Percentiles rank a stretch among this genome's conserved stretches.
Evolutionary conservation across 169 alveolate genomes (phyloP).

Genomic region (Plasmodium inui): DNA sequence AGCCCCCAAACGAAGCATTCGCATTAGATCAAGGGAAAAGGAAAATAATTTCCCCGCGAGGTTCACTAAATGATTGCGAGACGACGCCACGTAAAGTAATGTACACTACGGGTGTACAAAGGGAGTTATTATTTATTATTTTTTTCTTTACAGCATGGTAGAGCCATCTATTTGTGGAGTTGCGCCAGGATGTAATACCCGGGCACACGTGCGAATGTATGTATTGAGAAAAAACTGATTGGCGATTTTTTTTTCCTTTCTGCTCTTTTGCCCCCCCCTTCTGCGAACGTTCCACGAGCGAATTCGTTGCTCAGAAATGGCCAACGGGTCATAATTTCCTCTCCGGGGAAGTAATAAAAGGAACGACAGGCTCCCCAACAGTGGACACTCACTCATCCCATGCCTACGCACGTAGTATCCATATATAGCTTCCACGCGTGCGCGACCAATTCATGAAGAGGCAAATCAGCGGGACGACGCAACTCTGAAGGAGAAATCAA

Average conservation of each 20-base stretch:
- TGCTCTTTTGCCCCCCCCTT: not conserved
- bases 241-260: not conserved
- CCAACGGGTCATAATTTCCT: constrained; percentile 2
- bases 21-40: not conserved
- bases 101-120: not conserved
- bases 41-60: not conserved
- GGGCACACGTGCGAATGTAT: not conserved
- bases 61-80: not conserved
- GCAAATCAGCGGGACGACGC: not conserved
- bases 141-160: not conserved
- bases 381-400: not conserved
- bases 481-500: not conserved
- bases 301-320: not conserved
- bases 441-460: not conserved
- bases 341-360: not conserved
- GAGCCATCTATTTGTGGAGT: not conserved
- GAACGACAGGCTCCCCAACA: not conserved
- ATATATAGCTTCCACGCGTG: not conserved
- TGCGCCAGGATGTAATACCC: not conserved
- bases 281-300: not conserved
- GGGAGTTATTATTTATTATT: not conserved
- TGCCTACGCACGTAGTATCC: not conserved
- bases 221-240: not conserved
- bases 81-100: not conserved
- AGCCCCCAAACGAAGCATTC: not conserved